phyloP scores from a whole-genome alignment of 2,329 filamentous ascomycete genomes.

The Botrytis deweyae region DNA sequence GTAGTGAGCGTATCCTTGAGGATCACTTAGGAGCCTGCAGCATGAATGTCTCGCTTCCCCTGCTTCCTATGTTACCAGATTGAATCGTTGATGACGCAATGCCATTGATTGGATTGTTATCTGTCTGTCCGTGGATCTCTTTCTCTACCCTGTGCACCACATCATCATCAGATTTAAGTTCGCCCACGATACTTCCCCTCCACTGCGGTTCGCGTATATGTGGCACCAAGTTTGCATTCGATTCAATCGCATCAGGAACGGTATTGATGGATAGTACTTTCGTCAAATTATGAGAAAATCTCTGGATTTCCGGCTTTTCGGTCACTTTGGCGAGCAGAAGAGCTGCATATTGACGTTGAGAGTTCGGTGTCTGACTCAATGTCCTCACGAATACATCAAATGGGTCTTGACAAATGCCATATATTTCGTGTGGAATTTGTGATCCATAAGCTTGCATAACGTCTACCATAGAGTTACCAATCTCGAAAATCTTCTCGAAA shows the following conservation, averaged over 20 bases:
- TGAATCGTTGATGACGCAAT: neutral
- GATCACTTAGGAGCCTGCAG: neutral
- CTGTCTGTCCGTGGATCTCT: neutral
- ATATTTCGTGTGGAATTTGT: constrained; percentile 27
- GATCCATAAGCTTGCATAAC: constrained; percentile 43
- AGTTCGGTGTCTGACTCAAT: constrained; percentile 47
- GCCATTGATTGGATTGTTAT: neutral
- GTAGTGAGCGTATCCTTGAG: neutral
- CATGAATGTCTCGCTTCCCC: neutral
- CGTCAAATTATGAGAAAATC: constrained; percentile 28
- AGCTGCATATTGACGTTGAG: constrained; percentile 46
- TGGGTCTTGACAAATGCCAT: constrained; percentile 43
- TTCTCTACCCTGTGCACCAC: neutral
- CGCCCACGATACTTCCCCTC: constrained; percentile 33
- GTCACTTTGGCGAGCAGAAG: constrained; percentile 45
- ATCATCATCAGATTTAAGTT: constrained; percentile 22
- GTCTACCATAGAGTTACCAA: constrained; percentile 46
- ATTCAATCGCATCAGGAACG: neutral
- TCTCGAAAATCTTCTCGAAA: constrained; percentile 52
- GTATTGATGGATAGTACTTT: constrained; percentile 18
- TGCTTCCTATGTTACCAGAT: neutral
- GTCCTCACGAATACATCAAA: constrained; percentile 48
- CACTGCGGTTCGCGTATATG: constrained; percentile 20
- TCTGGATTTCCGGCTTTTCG: constrained; percentile 41
- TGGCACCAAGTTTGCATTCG: neutral